A percentile compares a stretch with the other conserved stretches of the same genome.
Conservation (phyloP, 2,329 filamentous ascomycete species). For the Fusarium poae region DNA sequence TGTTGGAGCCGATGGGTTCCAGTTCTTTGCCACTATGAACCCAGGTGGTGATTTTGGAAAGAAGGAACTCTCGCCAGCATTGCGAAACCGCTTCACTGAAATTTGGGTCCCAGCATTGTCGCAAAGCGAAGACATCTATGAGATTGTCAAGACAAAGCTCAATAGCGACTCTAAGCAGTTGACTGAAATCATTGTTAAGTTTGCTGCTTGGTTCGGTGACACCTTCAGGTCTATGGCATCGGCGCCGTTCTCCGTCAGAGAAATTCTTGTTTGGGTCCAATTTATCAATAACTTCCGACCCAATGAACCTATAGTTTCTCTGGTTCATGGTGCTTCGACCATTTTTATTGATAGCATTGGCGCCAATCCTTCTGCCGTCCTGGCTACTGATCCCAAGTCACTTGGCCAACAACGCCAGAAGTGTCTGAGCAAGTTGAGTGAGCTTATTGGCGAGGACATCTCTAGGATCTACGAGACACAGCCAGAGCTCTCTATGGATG, state of each 20-base stretch:
- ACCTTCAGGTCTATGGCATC: slow-evolving; percentile 81
- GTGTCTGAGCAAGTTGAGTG: slow-evolving; percentile 79
- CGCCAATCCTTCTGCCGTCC: slow-evolving; percentile 90
- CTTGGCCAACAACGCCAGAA: slow-evolving; percentile 77
- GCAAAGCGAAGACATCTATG: slow-evolving; percentile 84
- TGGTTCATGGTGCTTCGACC: slow-evolving; percentile 90
- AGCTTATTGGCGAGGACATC: slow-evolving; percentile 74
- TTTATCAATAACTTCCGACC: slow-evolving; percentile 81
- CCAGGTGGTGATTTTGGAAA: slow-evolving; percentile 99
- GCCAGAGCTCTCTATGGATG: slow-evolving; percentile 68
- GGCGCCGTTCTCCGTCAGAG: slow-evolving; percentile 88
- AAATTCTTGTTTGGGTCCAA: slow-evolving; percentile 91
- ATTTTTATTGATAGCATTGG: slow-evolving; percentile 97
- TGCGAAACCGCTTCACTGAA: slow-evolving; percentile 97
- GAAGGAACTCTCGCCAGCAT: slow-evolving; percentile 92
- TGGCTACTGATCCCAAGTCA: slow-evolving; percentile 77
- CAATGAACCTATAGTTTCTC: slow-evolving; percentile 59
- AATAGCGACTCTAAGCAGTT: slow-evolving; percentile 65
- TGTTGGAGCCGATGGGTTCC: slow-evolving; percentile 81
- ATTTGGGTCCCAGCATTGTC: slow-evolving; percentile 96
- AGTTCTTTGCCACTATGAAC: slow-evolving; percentile 99
- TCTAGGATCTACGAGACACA: slow-evolving; percentile 73
- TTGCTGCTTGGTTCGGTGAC: slow-evolving; percentile 92
- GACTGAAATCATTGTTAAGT: slow-evolving; percentile 80
- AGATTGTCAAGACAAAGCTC: slow-evolving; percentile 87